A percentile compares a stretch with the other conserved stretches of the same genome.
Conservation (phyloP, 2,329 filamentous ascomycete genomes). For the Colletotrichum euphorbiae region DNA sequence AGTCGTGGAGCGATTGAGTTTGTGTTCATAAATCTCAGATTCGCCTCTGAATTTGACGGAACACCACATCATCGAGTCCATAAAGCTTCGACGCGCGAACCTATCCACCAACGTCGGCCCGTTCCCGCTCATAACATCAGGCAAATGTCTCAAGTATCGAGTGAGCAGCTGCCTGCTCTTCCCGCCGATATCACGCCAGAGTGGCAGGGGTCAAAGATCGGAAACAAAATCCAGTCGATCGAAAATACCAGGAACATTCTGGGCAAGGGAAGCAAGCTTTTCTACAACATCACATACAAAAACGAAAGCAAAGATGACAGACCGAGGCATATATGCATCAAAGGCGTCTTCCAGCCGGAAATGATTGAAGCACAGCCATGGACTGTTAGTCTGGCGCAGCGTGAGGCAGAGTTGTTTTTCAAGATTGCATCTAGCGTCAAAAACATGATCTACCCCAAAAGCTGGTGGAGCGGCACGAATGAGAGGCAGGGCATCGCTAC, state of each 20-base stretch:
- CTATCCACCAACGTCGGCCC: neutral
- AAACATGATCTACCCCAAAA: conserved; percentile 47
- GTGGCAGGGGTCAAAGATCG: conserved; percentile 42
- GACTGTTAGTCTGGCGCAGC: conserved; percentile 47
- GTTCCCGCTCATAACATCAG: neutral
- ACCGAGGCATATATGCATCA: conserved; percentile 49
- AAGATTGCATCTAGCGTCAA: conserved; percentile 47
- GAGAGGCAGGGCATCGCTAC: conserved; percentile 52
- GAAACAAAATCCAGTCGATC: conserved; percentile 40
- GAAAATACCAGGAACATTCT: conserved; percentile 44
- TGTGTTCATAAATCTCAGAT: too few species aligned
- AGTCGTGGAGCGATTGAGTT: too few species aligned
- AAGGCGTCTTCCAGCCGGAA: conserved; percentile 52
- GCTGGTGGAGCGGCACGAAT: conserved; percentile 51
- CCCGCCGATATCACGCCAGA: conserved; percentile 42
- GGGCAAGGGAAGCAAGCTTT: conserved; percentile 47
- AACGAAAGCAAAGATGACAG: conserved; percentile 38
- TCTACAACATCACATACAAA: conserved; percentile 46
- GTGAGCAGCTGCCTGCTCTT: conserved; percentile 41
- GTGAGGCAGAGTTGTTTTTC: conserved; percentile 53
- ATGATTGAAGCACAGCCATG: conserved; percentile 50
- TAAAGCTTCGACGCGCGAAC: too few species aligned
- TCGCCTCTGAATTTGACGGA: too few species aligned
- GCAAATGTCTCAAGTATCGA: conserved; percentile 1
- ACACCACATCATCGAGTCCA: too few species aligned